Percentiles rank a stretch among this genome's conserved stretches.
These are phyloP conservation scores for Xylaria arbuscula DNA, from an alignment of 2,329 filamentous ascomycete genomes.

Conservation along the genomic window DNA sequence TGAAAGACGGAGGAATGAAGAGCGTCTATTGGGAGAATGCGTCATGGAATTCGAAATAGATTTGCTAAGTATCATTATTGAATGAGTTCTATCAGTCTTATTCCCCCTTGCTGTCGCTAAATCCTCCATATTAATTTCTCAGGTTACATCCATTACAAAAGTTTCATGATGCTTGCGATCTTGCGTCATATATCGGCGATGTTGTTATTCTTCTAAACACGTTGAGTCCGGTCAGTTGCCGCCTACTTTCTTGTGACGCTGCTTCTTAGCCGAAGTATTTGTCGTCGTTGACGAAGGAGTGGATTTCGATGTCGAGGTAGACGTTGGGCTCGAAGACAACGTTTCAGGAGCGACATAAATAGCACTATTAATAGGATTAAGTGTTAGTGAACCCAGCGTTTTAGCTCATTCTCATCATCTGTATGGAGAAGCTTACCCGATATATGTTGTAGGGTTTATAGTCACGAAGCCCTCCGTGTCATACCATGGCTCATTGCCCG, in stretches of 20 bases:
- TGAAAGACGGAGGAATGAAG: background rate
- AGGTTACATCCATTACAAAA: background rate
- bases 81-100: background rate
- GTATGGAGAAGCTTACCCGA: slow-evolving; percentile 41
- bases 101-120: background rate
- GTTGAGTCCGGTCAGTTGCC: slow-evolving; percentile 22
- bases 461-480: slow-evolving; percentile 48
- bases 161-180: background rate
- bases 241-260: background rate
- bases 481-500: slow-evolving; percentile 55
- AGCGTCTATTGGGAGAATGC: background rate
- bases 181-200: background rate
- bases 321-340: slow-evolving; percentile 4
- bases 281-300: slow-evolving; percentile 4
- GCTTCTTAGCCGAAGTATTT: slow-evolving; percentile 3
- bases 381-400: slow-evolving; percentile 15
- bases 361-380: slow-evolving; percentile 18
- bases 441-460: slow-evolving; percentile 45
- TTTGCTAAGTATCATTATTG: background rate
- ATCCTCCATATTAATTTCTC: background rate
- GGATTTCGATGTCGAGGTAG: slow-evolving; percentile 6
- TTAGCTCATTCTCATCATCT: background rate
- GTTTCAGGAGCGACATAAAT: slow-evolving; percentile 7
- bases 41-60: background rate
- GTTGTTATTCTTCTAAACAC: background rate